Evolutionary conservation across 2,329 filamentous ascomycete genomes (phyloP), one percentile per base, ranked within the genome.

Genomic region (Fusarium virguliforme): DNA sequence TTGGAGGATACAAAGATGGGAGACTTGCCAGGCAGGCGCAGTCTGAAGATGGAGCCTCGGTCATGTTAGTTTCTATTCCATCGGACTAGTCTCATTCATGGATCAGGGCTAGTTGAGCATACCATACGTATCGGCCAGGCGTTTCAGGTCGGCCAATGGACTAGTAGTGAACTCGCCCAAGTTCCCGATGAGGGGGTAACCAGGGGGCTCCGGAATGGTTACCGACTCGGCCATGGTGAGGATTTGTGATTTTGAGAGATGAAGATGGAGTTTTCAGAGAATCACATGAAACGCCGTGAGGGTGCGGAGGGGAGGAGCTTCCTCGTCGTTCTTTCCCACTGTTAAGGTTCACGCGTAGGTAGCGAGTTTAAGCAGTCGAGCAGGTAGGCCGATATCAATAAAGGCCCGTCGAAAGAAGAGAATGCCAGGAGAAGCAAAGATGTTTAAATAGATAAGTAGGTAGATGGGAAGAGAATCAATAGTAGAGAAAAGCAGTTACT

Each of bases 81-180:
- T 8, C 8, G 8, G 13, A 2, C 4, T 10, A 40, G n/a, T 22
- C 22, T 26, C 26, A 30, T 5, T 30, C 28, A 30, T 30, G 28
- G 28, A 30, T 8, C 3, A 8, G 8, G 26, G 43, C n/a, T 4
- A 22, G 37, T 38, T 35, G 9, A 18, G n/a, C 35, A 55, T 75
- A 90, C 91, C 91, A 80, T 93, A 92, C 65, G 86, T 88, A 41
- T 92, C 87, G 26, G 89, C 87, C 54, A 94, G 81, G 10, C 86
- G 83, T 6, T 79, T 76, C 22, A 92, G 78, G 26, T 89, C 89
- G 24, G 84, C 80, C 3, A 88, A 77, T 0, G 90, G 88, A n/a
- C 86, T 85, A 0, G 84, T 79, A 64, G 91, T 87, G 68, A 94
- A 85, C 69, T 92, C 89, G 60, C 83, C 81, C 32, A 91, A 76